Evolutionary conservation across 2,329 filamentous ascomycete genomes (phyloP), one percentile per base, ranked within the genome.

Genomic region (Escovopsis sp.): DNA sequence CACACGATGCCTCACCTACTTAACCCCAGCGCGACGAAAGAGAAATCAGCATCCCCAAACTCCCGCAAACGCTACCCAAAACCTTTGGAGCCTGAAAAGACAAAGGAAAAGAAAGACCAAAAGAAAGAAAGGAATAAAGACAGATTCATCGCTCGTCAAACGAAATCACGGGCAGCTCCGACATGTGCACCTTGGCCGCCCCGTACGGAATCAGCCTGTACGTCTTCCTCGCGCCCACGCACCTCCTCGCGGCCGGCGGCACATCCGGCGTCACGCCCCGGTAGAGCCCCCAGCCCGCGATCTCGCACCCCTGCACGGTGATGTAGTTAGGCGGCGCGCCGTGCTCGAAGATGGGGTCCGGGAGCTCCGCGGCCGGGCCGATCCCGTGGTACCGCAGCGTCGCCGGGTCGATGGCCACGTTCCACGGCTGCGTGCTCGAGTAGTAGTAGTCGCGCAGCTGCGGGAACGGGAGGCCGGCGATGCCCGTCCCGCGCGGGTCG

Each of bases 141-240:
- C 15, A 15, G 15, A 15, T 36, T 23, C 18, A 12, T 26, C 36
- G 26, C 36, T 7, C 23, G 8, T 32, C 46, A 38, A 49, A 40
- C 19, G 35, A 40, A 10, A 47, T 41, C 12, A 45, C 41, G 4
- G 52, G 52, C 38, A 54, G 36, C 28, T 54, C 49, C 8, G 52
- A 50, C 52, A 70, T 67, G 45, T 67, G 66, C 44, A 70, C 49
- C 50, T 66, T 68, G 12, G 66, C 61, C 34, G 61, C 61, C 2
- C 65, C 67, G 52, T 65, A 69, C n/a, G 67, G 68, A 11, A 63
- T 57, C 15, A 70, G 44, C n/a, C 26, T 48, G 23, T 57, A 56
- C 11, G 60, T 51, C 39, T 56, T 53, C n/a, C 50, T 54, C 35
- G 55, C 47, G 0, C 60, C 59, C 3, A 45, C 43, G 26, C 53